Conservation (phyloP, 768 basidiomycete genomes). For the Pilatotrama ljubarskyi region DNA sequence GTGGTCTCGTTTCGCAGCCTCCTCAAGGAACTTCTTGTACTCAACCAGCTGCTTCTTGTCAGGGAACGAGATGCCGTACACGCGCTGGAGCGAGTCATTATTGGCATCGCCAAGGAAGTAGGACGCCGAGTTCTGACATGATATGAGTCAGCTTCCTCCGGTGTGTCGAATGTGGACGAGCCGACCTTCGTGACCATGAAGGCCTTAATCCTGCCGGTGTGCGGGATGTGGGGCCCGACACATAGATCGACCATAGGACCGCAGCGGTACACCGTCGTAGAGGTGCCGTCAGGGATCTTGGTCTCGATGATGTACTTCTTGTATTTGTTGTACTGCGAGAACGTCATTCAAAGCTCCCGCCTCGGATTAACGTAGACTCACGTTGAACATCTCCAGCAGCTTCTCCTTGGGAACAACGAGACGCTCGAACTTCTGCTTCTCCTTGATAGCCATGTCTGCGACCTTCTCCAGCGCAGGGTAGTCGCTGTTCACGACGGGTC, state of each 20-base stretch:
- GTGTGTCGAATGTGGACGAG: background rate
- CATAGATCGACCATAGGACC: constrained; percentile 99
- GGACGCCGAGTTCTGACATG: constrained; percentile 83
- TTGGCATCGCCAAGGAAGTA: constrained; percentile 88
- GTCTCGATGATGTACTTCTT: constrained; percentile 94
- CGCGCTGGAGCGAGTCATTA: constrained; percentile 93
- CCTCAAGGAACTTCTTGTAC: constrained; percentile 93
- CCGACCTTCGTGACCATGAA: constrained; percentile 92
- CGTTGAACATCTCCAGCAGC: constrained; percentile 95
- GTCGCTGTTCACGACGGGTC: constrained; percentile 77
- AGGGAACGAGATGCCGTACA: constrained; percentile 99
- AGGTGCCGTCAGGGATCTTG: constrained; percentile 94
- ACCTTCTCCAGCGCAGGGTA: constrained; percentile 89
- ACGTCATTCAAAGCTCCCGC: constrained; percentile 1
- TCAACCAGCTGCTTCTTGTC: constrained; percentile 94
- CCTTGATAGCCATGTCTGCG: constrained; percentile 86
- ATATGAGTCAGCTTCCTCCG: background rate
- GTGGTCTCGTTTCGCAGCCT: constrained; percentile 98
- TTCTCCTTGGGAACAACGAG: constrained; percentile 91
- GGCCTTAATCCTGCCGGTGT: constrained; percentile 97
- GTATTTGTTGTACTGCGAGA: constrained; percentile 92
- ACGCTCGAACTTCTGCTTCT: constrained; percentile 96
- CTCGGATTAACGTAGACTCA: constrained; percentile 33
- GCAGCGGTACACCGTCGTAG: constrained; percentile 97
- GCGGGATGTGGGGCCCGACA: constrained; percentile 95